Evolutionary conservation across 306 rosid species (phyloP), one percentile per base, ranked within the genome.

Genomic region (Citrullus amarus): DNA sequence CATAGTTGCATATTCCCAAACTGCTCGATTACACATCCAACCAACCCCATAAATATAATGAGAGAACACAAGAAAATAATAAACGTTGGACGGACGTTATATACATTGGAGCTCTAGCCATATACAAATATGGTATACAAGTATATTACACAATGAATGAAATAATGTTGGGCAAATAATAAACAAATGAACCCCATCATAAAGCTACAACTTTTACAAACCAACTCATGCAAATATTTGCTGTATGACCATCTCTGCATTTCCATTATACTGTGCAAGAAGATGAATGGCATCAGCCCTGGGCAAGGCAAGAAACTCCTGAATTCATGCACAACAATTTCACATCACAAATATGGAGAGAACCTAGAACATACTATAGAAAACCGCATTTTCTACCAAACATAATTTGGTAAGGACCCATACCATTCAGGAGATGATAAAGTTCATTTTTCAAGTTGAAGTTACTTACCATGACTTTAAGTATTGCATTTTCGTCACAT

Each of bases 261-360:
- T 92, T 63, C 99, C 98, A 55, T 95, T 92, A 88, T 90, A 91
- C 86, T 95, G 96, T 80, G 91, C 89, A 68, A 95, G 99, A 80
- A 95, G 91, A 85, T 95, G 98, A 73, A 95, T 95, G 15, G 99
- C 99, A 88, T 95, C 99, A 11, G 98, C 98, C 89, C 99, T 91
- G 6, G 99, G 97, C 88, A 95, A 83, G 60, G 98, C 99, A 55
- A 95, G 85, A 86, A 95, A 95, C 80, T 95, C 99, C 99, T 95
- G 93, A 87, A 81, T 11, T 68, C 86, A 80, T 44, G 15, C 60
- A 72, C 77, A 72, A 48, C 32, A 17, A 25, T 4, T 22, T 72
- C 1, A 28, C 77, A 72, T 72, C 59, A 72, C 8, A 71, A 48
- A 43, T 68, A 68, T 43, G 55, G 9, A 41, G 54, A 68, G 25